A percentile compares a stretch with the other conserved stretches of the same genome.
These are phyloP conservation scores for Xenoacremonium recifei DNA, from an alignment of 2,329 filamentous ascomycete species.

Conservation along the genomic window DNA sequence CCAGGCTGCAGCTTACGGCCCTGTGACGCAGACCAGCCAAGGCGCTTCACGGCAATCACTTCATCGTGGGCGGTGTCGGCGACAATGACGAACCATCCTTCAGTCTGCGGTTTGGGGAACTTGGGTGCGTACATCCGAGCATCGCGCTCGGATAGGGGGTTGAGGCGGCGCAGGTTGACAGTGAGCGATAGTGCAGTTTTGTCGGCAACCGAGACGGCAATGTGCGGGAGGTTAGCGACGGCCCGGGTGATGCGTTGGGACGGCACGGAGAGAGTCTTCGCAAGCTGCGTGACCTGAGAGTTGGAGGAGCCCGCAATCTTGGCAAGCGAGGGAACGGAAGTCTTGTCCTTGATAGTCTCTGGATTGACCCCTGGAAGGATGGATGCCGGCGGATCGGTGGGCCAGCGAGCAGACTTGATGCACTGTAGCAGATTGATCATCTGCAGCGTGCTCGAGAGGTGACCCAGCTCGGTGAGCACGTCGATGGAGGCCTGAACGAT, in stretches of 20 bases:
- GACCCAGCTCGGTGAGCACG: constrained; percentile 85
- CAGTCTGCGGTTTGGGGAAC: constrained; percentile 92
- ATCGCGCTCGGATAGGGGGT: constrained; percentile 62
- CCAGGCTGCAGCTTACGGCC: constrained; percentile 37
- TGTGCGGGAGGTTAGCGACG: constrained; percentile 64
- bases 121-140: constrained; percentile 80
- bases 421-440: constrained; percentile 88
- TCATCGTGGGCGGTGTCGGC: constrained; percentile 68
- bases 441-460: constrained; percentile 71
- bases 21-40: constrained; percentile 61
- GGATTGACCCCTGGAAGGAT: constrained; percentile 73
- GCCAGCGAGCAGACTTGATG: constrained; percentile 92
- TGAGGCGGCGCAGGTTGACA: constrained; percentile 64
- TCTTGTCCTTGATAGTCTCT: constrained; percentile 38
- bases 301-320: constrained; percentile 38
- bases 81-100: constrained; percentile 87
- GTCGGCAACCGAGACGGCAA: constrained; percentile 60
- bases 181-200: constrained; percentile 63
- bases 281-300: constrained; percentile 41
- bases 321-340: constrained; percentile 40
- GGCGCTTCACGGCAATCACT: constrained; percentile 80
- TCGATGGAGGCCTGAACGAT: constrained; percentile 96
- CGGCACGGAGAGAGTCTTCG: constrained; percentile 51
- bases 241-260: constrained; percentile 56
- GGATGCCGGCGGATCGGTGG: constrained; percentile 72